Conservation (phyloP, 2,329 filamentous ascomycete genomes). For the Aspergillus versicolor region DNA sequence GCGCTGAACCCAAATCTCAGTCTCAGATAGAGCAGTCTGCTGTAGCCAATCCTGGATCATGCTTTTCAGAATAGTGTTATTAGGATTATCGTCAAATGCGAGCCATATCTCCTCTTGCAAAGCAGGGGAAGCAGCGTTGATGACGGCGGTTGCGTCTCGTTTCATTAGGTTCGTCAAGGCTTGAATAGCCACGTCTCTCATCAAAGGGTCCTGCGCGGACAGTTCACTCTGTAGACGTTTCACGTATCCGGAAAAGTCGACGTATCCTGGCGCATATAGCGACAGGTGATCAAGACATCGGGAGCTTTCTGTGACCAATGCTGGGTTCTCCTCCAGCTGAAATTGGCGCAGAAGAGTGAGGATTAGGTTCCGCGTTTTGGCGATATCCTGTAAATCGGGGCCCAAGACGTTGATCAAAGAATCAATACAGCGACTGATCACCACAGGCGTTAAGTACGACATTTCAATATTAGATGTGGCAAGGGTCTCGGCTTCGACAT, state of each 20-base stretch:
- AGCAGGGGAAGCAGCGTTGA: conserved; percentile 70
- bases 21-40: conserved; percentile 80
- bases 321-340: conserved; percentile 67
- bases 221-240: conserved; percentile 76
- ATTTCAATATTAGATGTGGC: conserved; percentile 89
- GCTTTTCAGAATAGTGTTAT: conserved; percentile 77
- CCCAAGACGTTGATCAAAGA: conserved; percentile 96
- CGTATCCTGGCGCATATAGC: conserved; percentile 82
- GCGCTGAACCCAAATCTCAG: conserved; percentile 79
- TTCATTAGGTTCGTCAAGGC: conserved; percentile 96
- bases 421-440: conserved; percentile 84
- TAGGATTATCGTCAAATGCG: conserved; percentile 73
- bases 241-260: conserved; percentile 83
- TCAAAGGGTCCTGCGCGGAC: conserved; percentile 64
- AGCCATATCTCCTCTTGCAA: conserved; percentile 93
- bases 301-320: conserved; percentile 74
- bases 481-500: conserved; percentile 74
- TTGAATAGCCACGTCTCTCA: conserved; percentile 79
- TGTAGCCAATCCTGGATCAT: conserved; percentile 92
- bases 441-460: conserved; percentile 76
- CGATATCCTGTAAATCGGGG: conserved; percentile 88
- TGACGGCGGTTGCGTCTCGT: conserved; percentile 78
- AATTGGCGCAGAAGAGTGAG: conserved; percentile 83
- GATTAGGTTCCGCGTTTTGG: conserved; percentile 88
- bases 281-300: conserved; percentile 87